Evolutionary conservation across 2,329 filamentous ascomycete species (phyloP).

Genomic region (Verticillium albo-atrum): DNA sequence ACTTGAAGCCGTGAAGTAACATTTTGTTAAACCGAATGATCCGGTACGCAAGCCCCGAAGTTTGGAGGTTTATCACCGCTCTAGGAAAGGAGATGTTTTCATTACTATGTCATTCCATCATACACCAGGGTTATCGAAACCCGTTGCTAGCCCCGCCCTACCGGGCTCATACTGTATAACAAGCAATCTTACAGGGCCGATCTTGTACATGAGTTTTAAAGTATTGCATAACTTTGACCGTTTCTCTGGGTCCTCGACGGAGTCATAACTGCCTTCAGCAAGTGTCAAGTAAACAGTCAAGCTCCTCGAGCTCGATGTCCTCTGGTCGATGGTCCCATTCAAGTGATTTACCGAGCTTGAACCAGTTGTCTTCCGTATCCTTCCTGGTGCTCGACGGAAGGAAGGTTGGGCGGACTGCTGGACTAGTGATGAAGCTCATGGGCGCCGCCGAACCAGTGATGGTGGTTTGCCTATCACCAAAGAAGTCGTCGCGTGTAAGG

Average conservation of each 20-base stretch:
- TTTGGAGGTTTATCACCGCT: no score
- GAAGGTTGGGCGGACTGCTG: slow-evolving; percentile 47
- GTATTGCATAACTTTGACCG: no score
- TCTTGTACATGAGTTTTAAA: no score
- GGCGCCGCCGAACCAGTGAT: slow-evolving; percentile 19
- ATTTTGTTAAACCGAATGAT: background rate
- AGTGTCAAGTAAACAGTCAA: slow-evolving; percentile 79
- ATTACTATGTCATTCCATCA: background rate
- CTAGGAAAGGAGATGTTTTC: background rate
- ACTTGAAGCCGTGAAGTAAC: slow-evolving; percentile 8
- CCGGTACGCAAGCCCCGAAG: no score
- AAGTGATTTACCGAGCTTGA: slow-evolving; percentile 37
- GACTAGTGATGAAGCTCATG: slow-evolving; percentile 47
- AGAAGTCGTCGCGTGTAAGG: slow-evolving; percentile 45
- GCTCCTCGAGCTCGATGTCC: slow-evolving; percentile 86
- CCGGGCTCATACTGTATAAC: background rate
- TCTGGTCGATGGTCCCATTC: slow-evolving; percentile 74
- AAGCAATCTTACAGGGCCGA: background rate
- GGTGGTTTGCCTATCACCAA: slow-evolving; percentile 38
- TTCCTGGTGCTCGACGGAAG: slow-evolving; percentile 20
- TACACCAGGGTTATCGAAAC: background rate
- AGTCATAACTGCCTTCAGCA: slow-evolving; percentile 48
- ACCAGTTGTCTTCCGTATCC: slow-evolving; percentile 37
- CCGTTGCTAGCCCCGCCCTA: background rate
- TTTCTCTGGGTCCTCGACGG: no score